Conservation (phyloP, 768 basidiomycete genomes). For the Gelatoporia subvermispora region DNA sequence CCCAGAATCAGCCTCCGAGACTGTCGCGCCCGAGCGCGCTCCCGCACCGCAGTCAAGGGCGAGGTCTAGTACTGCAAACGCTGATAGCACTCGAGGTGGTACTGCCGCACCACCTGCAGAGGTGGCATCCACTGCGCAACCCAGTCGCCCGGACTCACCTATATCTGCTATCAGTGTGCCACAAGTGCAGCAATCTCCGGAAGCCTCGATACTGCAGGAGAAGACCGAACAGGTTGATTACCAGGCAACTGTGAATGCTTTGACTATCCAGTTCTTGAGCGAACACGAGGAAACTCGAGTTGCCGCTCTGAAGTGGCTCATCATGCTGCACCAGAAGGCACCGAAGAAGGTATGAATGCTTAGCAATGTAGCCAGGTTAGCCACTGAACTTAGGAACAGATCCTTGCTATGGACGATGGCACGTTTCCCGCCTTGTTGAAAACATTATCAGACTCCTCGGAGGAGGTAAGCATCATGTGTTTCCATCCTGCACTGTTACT, state of each 20-base stretch:
- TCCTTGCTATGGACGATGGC: constrained; percentile 92
- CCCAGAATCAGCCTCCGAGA: constrained; percentile 39
- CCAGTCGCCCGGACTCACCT: constrained; percentile 30
- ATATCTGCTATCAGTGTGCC: constrained; percentile 22
- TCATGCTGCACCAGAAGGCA: constrained; percentile 98
- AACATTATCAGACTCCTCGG: constrained; percentile 92
- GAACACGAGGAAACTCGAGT: constrained; percentile 97
- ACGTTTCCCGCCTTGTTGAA: constrained; percentile 95
- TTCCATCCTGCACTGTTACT: not conserved
- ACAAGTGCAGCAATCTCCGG: constrained; percentile 19
- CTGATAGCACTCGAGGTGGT: constrained; percentile 5
- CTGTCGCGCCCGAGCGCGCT: constrained; percentile 17
- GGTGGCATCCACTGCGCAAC: constrained; percentile 6
- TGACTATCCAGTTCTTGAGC: constrained; percentile 91
- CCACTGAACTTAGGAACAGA: constrained; percentile 45
- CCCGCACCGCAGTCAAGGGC: constrained; percentile 5
- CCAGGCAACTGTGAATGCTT: constrained; percentile 83
- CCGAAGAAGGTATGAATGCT: constrained; percentile 72
- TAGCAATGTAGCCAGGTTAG: not conserved
- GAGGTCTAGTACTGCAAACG: not conserved
- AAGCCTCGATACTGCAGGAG: constrained; percentile 29
- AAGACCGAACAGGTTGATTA: constrained; percentile 85
- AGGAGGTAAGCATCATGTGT: constrained; percentile 55
- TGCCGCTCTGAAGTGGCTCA: constrained; percentile 93
- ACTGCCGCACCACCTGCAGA: constrained; percentile 7